Conservation (phyloP, 345 rosid genomes). For the Salix caprea region DNA sequence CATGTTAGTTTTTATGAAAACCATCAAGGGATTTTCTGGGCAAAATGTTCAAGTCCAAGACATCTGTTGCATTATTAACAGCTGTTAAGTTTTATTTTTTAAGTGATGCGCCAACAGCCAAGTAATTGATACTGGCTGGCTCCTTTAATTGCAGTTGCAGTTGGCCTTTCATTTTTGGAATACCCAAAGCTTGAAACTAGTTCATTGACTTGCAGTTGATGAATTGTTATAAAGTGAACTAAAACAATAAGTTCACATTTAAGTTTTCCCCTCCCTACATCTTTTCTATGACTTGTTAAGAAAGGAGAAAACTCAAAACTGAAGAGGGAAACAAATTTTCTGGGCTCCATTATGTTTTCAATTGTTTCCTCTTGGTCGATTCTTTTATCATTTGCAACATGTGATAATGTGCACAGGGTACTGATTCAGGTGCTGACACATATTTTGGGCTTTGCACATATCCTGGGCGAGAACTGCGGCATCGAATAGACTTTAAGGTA, state of each 20-base stretch:
- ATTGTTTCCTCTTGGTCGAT: background rate
- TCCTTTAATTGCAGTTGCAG: background rate
- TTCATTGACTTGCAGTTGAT: background rate
- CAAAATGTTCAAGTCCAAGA: too few species aligned
- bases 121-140: background rate
- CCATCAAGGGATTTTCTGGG: too few species aligned
- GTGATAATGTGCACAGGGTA: slow-evolving; percentile 44
- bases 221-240: background rate
- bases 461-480: slow-evolving; percentile 80
- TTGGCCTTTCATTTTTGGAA: background rate
- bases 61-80: too few species aligned
- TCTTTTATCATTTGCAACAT: background rate
- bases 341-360: background rate
- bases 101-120: background rate
- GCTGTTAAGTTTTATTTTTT: too few species aligned
- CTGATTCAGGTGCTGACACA: slow-evolving; percentile 90
- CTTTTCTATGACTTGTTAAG: background rate
- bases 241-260: background rate
- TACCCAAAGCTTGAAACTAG: background rate
- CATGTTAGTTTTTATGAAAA: too few species aligned
- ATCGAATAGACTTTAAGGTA: slow-evolving; percentile 90
- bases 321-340: too few species aligned
- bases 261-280: background rate
- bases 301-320: too few species aligned
- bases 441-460: slow-evolving; percentile 85